Evolutionary conservation across 2,329 filamentous ascomycete genomes (phyloP).

Genomic region (Verticillium dahliae): DNA sequence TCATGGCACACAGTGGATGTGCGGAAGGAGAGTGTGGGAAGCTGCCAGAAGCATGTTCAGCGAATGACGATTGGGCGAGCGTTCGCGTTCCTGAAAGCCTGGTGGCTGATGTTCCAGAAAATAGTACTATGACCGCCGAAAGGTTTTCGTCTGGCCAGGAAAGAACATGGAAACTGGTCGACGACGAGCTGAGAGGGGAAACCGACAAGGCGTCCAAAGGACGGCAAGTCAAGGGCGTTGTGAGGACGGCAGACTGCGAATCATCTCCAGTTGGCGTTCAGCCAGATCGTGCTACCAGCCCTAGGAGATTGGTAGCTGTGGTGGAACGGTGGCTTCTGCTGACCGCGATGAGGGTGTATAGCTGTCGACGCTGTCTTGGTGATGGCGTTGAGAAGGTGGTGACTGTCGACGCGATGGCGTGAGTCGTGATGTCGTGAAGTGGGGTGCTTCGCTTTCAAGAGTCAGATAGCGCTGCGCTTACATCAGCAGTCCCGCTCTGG

Average conservation of each 20-base stretch:
- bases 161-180: not conserved
- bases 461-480: not conserved
- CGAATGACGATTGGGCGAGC: not conserved
- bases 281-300: not conserved
- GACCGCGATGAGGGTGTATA: not conserved
- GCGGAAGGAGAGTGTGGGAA: constrained; percentile 1
- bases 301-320: not conserved
- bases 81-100: not conserved
- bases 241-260: not conserved
- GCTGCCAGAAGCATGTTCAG: not conserved
- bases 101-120: no score
- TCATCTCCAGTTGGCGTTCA: not conserved
- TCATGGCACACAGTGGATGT: constrained; percentile 48
- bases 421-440: not conserved
- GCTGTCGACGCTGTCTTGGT: not conserved
- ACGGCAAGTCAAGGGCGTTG: not conserved
- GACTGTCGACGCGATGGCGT: not conserved
- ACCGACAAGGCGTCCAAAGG: not conserved
- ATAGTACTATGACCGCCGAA: no score
- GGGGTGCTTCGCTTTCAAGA: not conserved
- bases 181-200: not conserved
- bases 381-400: not conserved
- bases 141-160: not conserved
- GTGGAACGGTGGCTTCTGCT: not conserved
- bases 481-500: not conserved